Conservation (phyloP, 148 eudicot genomes). For the Chenopodium berlandieri region DNA sequence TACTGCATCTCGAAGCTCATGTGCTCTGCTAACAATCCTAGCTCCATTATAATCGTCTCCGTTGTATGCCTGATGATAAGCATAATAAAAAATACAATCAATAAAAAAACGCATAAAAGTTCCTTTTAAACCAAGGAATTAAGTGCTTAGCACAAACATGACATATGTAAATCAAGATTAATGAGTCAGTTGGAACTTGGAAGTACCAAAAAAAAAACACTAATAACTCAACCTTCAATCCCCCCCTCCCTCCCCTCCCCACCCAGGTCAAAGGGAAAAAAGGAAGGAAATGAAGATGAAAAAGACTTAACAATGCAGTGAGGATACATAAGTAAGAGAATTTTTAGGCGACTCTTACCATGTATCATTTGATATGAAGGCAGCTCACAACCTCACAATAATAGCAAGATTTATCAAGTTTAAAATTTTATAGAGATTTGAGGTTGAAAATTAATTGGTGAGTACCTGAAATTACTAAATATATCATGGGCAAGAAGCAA, state of each 20-base stretch:
- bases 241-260: neutral
- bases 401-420: neutral
- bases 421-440: neutral
- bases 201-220: neutral
- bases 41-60: constrained; percentile 99
- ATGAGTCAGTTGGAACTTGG: neutral
- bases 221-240: too few relatives aligned
- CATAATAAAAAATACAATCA: constrained; percentile 15
- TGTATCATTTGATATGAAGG: neutral
- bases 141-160: neutral
- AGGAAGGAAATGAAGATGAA: neutral
- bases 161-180: neutral
- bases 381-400: too few relatives aligned
- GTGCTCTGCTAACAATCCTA: constrained; percentile 96
- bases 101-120: neutral
- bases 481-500: neutral
- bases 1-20: constrained; percentile 96
- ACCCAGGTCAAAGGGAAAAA: neutral
- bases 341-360: neutral
- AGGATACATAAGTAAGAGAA: neutral
- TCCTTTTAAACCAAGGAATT: neutral
- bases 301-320: neutral
- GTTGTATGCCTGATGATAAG: constrained; percentile 73
- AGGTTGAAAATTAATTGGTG: neutral
- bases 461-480: neutral